A percentile compares a stretch with the other conserved stretches of the same genome.
These are phyloP conservation scores for Cladosporium halotolerans DNA, from an alignment of 2,329 filamentous ascomycete species.

Conservation along the genomic window DNA sequence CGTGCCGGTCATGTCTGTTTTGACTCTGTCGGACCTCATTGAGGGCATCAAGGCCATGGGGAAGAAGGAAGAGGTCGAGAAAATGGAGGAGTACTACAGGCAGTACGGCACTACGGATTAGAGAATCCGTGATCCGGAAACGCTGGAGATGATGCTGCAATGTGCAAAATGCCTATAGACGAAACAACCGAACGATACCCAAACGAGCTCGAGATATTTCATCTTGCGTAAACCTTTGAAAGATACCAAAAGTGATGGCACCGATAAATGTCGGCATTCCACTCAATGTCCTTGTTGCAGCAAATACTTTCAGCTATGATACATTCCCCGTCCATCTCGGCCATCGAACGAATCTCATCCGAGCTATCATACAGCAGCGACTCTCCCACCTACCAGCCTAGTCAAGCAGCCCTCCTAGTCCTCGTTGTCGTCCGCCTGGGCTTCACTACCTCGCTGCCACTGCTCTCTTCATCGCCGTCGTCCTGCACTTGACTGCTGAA, in stretches of 20 bases:
- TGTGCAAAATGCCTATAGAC: not conserved
- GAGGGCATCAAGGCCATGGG: conserved; percentile 40
- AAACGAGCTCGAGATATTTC: not conserved
- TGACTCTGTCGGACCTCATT: conserved; percentile 75
- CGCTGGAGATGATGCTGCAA: not conserved
- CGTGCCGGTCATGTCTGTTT: conserved; percentile 75
- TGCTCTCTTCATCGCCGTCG: conserved; percentile 17
- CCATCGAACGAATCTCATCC: no score
- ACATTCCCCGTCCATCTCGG: no score
- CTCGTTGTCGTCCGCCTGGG: conserved; percentile 27
- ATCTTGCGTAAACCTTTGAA: no score
- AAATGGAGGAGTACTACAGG: conserved; percentile 65
- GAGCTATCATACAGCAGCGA: no score
- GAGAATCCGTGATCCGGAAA: not conserved
- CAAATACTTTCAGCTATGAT: no score
- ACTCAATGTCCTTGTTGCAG: no score
- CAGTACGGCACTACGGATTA: conserved; percentile 23
- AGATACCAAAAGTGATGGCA: no score
- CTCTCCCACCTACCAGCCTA: no score
- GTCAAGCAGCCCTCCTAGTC: conserved; percentile 19
- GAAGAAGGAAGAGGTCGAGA: conserved; percentile 42
- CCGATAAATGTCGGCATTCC: no score
- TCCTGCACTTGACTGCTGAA: conserved; percentile 16
- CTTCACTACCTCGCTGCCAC: conserved; percentile 25
- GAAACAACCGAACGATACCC: not conserved